Evolutionary conservation across 768 basidiomycete genomes (phyloP), one percentile per base, ranked within the genome.

Genomic region (Lentinula guzmanii): DNA sequence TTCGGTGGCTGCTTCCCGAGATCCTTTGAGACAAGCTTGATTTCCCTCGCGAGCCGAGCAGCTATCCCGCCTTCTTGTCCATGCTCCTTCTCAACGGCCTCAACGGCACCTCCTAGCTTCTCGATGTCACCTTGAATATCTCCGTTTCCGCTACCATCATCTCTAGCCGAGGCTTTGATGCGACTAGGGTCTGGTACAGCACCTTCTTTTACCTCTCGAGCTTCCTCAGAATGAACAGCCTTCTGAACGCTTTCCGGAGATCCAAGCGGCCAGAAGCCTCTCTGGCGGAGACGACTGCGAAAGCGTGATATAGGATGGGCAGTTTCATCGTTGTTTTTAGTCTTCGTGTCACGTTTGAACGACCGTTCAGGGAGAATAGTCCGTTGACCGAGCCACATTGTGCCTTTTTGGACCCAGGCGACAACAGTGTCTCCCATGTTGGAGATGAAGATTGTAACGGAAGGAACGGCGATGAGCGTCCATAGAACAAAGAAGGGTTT

Each of bases 381-480:
- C 60, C 64, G 57, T 35, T 66, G 57, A 3, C 71, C 70, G 10
- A 71, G 46, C 67, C 74, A 74, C 1, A 72, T 62, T 11, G 75
- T 72, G 10, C 68, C 69, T n/a, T 71, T 63, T 52, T 71, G 66
- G 15, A 79, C 63, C 65, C 68, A 70, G n/a, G 65, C 66, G 0
- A 81, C 76, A 24, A 90, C 71, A 43, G 77, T 75, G 18, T 82
- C 79, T 0, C 77, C 79, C 37, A 86, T 71, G 51, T 82, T 79
- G 31, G 81, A 73, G n/a, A 79, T 76, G 1, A 79, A 61, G 0
- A 77, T 71, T 1, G 77, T 79, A 60, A 79, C 72, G 2, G 76
- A 71, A 2, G 77, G 78, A 0, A 78, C 70, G 1, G 77, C 72
- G 24, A 77, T 69, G 41, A 78, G 64, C 33, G 74, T 74, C 76